phyloP scores from a whole-genome alignment of 805 yeast species.

The Novakomyces olei region DNA sequence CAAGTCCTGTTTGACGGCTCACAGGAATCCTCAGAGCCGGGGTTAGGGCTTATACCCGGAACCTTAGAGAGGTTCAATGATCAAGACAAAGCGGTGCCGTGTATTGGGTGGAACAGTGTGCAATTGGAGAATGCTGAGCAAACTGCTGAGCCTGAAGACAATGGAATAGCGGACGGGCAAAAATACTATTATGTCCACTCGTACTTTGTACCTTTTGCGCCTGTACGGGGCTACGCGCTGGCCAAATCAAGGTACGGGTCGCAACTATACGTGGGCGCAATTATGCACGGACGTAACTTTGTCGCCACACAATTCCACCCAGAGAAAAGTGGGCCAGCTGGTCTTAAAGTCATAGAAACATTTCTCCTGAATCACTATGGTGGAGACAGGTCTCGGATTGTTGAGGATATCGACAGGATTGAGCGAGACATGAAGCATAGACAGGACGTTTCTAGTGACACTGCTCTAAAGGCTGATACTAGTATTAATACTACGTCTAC shows the following conservation, averaged over 20 bases:
- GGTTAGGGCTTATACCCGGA: conserved; percentile 35
- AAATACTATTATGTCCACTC: conserved; percentile 92
- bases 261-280: conserved; percentile 65
- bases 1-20: conserved; percentile 64
- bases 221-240: conserved; percentile 40
- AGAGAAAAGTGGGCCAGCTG: conserved; percentile 90
- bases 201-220: conserved; percentile 42
- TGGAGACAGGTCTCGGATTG: conserved; percentile 1
- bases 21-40: conserved; percentile 41
- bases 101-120: conserved; percentile 81
- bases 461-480: conserved; percentile 10
- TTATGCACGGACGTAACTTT: conserved; percentile 53
- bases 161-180: too few species aligned
- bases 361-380: conserved; percentile 31
- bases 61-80: conserved; percentile 39
- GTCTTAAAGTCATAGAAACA: conserved; percentile 49
- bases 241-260: conserved; percentile 54
- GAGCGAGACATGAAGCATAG: background rate
- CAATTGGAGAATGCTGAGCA: conserved; percentile 12
- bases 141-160: conserved; percentile 22
- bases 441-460: conserved; percentile 17
- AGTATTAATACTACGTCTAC: conserved; percentile 16
- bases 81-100: conserved; percentile 65
- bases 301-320: conserved; percentile 96
- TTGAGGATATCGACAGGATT: too few species aligned